A percentile compares a stretch with the other conserved stretches of the same genome.
Conservation (phyloP, 768 basidiomycete genomes). For the Trametes cinnabarina region DNA sequence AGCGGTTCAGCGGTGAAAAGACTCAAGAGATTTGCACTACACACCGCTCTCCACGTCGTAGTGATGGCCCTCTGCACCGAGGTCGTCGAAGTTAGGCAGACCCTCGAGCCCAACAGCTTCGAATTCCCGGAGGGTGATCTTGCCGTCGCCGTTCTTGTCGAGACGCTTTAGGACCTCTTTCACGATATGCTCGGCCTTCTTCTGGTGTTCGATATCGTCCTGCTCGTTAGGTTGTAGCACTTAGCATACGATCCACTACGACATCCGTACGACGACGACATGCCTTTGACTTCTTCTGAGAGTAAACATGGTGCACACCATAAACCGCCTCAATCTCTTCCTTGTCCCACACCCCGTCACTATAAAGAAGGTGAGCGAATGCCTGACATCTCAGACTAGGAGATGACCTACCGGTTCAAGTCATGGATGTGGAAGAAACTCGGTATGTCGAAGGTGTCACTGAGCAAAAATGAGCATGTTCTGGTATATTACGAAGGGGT, state of each 20-base stretch:
- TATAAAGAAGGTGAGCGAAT: neutral
- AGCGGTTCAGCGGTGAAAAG: neutral
- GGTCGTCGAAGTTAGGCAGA: slow-evolving; percentile 76
- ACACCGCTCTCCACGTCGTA: slow-evolving; percentile 88
- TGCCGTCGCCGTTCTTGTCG: slow-evolving; percentile 75
- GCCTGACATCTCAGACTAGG: neutral
- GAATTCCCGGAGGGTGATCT: slow-evolving; percentile 68
- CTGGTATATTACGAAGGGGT: neutral
- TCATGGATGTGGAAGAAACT: slow-evolving; percentile 98
- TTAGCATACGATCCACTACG: neutral
- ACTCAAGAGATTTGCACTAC: slow-evolving; percentile 26
- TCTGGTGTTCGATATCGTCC: slow-evolving; percentile 76
- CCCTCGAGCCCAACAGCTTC: slow-evolving; percentile 67
- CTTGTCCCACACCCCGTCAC: slow-evolving; percentile 55
- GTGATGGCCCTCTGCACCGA: slow-evolving; percentile 91
- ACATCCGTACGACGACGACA: neutral
- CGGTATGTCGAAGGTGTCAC: slow-evolving; percentile 76
- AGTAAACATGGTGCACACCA: slow-evolving; percentile 90
- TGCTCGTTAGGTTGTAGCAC: slow-evolving; percentile 31
- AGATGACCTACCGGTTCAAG: slow-evolving; percentile 62
- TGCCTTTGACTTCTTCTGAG: slow-evolving; percentile 77
- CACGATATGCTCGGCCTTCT: slow-evolving; percentile 80
- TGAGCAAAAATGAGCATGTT: slow-evolving; percentile 28
- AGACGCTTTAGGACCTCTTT: slow-evolving; percentile 63
- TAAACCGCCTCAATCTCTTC: slow-evolving; percentile 95